phyloP scores from a whole-genome alignment of 495 filamentous ascomycete genomes.

The Ascodesmis nigricans region DNA sequence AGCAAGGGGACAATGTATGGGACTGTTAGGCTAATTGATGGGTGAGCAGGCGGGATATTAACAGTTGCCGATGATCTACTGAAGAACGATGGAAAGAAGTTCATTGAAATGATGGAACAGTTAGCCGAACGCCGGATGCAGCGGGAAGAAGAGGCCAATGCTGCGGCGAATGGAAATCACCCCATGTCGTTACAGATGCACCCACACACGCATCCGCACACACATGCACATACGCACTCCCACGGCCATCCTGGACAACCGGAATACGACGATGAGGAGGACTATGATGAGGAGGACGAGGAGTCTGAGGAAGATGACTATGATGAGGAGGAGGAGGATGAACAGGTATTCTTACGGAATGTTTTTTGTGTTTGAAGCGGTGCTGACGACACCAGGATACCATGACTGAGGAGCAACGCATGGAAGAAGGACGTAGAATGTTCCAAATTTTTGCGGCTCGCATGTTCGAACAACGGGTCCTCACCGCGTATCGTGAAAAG shows the following conservation, averaged over 20 bases:
- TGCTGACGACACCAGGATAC: conserved; percentile 42
- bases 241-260: conserved; percentile 35
- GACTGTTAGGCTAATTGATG: no score
- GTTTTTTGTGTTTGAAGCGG: not conserved
- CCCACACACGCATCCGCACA: conserved; percentile 19
- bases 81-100: conserved; percentile 97
- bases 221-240: conserved; percentile 22
- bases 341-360: not conserved
- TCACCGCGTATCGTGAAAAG: conserved; percentile 93
- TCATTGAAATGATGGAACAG: conserved; percentile 99
- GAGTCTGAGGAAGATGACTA: conserved; percentile 75
- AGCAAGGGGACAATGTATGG: no score
- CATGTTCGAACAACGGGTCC: conserved; percentile 96
- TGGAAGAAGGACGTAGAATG: conserved; percentile 97
- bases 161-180: conserved; percentile 25
- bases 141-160: conserved; percentile 76
- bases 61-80: conserved; percentile 96
- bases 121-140: conserved; percentile 93
- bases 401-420: conserved; percentile 94
- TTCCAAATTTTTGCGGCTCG: conserved; percentile 98
- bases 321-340: conserved; percentile 71
- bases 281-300: conserved; percentile 63
- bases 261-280: conserved; percentile 44
- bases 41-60: conserved; percentile 64
- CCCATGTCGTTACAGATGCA: conserved; percentile 24